Conservation (phyloP, 257 asterid genomes). For the Avicennia marina region DNA sequence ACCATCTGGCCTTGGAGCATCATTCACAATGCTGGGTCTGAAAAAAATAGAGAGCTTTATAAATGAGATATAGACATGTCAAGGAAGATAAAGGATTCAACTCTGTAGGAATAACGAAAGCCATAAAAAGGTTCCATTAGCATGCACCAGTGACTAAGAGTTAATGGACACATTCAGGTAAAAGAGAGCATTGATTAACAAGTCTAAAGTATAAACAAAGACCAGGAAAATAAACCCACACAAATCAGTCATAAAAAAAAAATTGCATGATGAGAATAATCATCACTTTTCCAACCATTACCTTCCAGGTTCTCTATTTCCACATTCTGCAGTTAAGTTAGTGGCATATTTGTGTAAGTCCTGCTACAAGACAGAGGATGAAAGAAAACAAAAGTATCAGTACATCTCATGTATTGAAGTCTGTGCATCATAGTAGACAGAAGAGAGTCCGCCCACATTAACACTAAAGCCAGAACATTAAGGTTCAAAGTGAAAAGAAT, state of each 20-base stretch:
- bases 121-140: neutral
- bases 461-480: too few relatives aligned
- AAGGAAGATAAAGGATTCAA: neutral
- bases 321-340: conserved; percentile 34
- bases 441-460: too few relatives aligned
- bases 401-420: neutral
- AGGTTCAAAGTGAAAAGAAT: too few relatives aligned
- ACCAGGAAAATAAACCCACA: conserved; percentile 7
- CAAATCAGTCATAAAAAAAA: neutral
- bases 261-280: conserved; percentile 2
- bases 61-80: neutral
- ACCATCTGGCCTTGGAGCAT: conserved; percentile 36
- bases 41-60: conserved; percentile 11
- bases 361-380: conserved; percentile 34
- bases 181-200: neutral
- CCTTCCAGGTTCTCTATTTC: conserved; percentile 61
- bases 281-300: conserved; percentile 18
- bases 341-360: conserved; percentile 28
- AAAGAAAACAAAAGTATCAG: neutral
- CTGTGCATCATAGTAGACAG: neutral
- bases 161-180: too few relatives aligned
- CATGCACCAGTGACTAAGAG: neutral
- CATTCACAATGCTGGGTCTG: conserved; percentile 38
- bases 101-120: neutral
- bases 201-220: neutral